Conservation (phyloP, 73 alveolate genomes). For the Stentor coeruleus region DNA sequence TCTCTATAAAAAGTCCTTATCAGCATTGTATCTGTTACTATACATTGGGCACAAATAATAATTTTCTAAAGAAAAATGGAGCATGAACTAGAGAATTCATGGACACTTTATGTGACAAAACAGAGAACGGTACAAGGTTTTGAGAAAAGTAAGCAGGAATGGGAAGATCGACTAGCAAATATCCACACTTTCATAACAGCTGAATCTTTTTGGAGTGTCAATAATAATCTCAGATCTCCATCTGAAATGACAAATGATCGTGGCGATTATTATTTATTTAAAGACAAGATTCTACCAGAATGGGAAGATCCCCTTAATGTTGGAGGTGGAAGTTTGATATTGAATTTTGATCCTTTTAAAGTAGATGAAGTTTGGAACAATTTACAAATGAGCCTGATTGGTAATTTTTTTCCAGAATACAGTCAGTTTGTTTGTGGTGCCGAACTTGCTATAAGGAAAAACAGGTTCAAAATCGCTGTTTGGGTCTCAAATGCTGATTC, state of each 20-base stretch:
- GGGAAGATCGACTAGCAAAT: slow-evolving; percentile 25
- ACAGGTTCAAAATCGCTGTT: slow-evolving; percentile 15
- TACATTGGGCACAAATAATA: too few species aligned
- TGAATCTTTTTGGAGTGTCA: slow-evolving; percentile 23
- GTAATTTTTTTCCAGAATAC: neutral
- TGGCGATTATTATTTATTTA: slow-evolving; percentile 20
- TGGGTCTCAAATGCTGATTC: neutral
- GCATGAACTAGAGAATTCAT: neutral
- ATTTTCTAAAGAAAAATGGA: neutral
- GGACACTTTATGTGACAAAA: slow-evolving; percentile 23
- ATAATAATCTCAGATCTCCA: slow-evolving; percentile 13
- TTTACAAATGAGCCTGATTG: neutral
- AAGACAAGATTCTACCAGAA: neutral
- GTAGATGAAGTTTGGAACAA: slow-evolving; percentile 2
- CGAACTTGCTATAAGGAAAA: neutral
- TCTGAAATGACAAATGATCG: neutral
- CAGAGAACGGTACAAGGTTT: neutral
- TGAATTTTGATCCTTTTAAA: neutral
- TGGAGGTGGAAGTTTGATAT: slow-evolving; percentile 14
- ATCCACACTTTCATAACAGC: neutral
- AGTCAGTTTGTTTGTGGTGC: neutral
- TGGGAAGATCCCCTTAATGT: slow-evolving; percentile 21
- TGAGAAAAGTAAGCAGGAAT: neutral
- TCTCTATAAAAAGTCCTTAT: too few species aligned
- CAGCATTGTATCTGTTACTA: too few species aligned